Base-by-base conservation (phyloP, 1,139 yeast species). In the Diutina mesorugosa region DNA sequence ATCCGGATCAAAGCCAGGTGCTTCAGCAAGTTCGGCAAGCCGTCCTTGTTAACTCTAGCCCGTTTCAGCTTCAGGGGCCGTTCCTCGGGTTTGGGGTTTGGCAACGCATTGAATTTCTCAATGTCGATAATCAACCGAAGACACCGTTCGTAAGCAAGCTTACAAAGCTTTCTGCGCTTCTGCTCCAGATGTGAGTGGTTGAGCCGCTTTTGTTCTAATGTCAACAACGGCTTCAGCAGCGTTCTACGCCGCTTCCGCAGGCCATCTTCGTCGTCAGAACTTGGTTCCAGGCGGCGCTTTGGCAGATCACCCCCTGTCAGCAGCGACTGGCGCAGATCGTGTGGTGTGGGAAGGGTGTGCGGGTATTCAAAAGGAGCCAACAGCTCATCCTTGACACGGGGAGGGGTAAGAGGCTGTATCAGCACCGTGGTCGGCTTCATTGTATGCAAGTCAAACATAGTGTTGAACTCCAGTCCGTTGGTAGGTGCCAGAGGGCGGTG, bases 181-280 rank as follows among this genome's bases (percentile, higher is more conserved):
- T 88, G 90, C 67, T 89, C 96, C 56, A 88, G 82, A 55, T 81
- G 75, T 7, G 87, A 83, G 67, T 89, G 96, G 64, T 86, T 85
- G 57, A 76, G 67, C 57, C 93, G 76, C 64, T 85, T 86, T 65
- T 87, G 90, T 62, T 84, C 86, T 56, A 81, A 78, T 0, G 86
- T 69, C 30, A 87, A 72, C 14, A 74, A 66, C n/a, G 76, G 84
- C 69, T 73, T 80, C 61, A 71, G 68, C 18, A 70, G 63, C 21
- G 71, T 66, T 59, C 73, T 67, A 59, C 67, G 68, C 55, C 72
- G 66, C 61, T 70, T 72, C 56, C 65, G 67, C 3, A 57, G 55
- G 30, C 60, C 59, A 50, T 62, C 63, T 18, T 60, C 61, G 12
- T 57, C 60, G 30, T 57, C 53, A 55, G 63, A 47, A 35, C 41